Percentiles rank a stretch among this genome's conserved stretches.
Conservation (phyloP, 2,329 filamentous ascomycete genomes). For the Aspergillus uvarum region DNA sequence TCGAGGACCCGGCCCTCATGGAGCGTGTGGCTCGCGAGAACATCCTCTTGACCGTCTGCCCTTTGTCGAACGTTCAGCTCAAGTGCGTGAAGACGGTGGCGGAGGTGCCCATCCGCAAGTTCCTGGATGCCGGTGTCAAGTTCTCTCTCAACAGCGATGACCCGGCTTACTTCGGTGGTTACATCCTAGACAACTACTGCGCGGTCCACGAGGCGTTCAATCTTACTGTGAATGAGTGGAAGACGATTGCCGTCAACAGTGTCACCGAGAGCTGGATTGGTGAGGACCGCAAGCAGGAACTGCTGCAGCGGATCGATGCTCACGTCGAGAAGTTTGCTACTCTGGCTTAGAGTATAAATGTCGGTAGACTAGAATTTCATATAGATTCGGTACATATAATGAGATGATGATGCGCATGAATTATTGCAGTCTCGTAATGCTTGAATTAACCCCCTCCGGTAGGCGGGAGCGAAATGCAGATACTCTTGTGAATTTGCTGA, state of each 20-base stretch:
- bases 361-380: neutral
- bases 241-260: constrained; percentile 58
- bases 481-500: too few species aligned
- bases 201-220: constrained; percentile 71
- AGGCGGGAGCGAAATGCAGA: too few species aligned
- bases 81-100: constrained; percentile 54
- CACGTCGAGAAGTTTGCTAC: constrained; percentile 29
- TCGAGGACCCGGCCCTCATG: constrained; percentile 61
- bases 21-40: constrained; percentile 56
- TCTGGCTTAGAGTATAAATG: neutral
- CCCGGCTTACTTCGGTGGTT: constrained; percentile 73
- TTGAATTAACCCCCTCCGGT: too few species aligned
- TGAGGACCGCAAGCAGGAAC: constrained; percentile 59
- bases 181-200: constrained; percentile 73
- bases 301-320: constrained; percentile 46
- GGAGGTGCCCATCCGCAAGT: constrained; percentile 61
- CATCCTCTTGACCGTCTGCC: constrained; percentile 69
- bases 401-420: neutral
- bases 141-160: constrained; percentile 76
- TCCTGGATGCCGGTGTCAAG: constrained; percentile 62
- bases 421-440: too few species aligned
- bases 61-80: constrained; percentile 68
- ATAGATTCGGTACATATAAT: neutral
- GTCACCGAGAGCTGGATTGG: constrained; percentile 71
- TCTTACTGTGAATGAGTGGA: constrained; percentile 66